Evolutionary conservation across 2,329 filamentous ascomycete species (phyloP).

Genomic region (Colletotrichum siamense): DNA sequence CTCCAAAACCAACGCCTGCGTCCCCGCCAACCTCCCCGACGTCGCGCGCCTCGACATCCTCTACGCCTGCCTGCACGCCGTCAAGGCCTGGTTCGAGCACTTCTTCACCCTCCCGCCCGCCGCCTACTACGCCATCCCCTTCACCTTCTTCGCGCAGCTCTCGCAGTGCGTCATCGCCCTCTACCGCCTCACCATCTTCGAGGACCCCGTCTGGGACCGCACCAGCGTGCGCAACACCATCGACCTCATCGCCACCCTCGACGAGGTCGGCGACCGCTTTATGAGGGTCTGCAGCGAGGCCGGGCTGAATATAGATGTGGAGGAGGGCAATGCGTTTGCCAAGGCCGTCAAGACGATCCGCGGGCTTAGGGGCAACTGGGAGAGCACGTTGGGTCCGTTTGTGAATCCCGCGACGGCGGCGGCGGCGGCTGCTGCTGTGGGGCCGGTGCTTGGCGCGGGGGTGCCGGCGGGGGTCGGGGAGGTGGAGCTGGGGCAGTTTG

Average conservation of each 20-base stretch:
- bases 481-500: conserved; percentile 10
- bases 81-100: conserved; percentile 31
- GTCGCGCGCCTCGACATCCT: conserved; percentile 30
- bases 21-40: conserved; percentile 24
- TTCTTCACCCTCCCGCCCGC: conserved; percentile 35
- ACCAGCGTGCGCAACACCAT: conserved; percentile 32
- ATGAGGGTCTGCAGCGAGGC: not conserved
- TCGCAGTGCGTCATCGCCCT: conserved; percentile 36
- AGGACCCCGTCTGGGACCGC: conserved; percentile 45
- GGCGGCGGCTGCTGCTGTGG: conserved; percentile 11
- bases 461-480: not conserved
- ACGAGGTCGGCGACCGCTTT: conserved; percentile 25
- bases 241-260: conserved; percentile 36
- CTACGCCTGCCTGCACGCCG: conserved; percentile 30
- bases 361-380: conserved; percentile 39
- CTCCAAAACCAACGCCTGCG: not conserved
- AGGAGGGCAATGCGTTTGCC: conserved; percentile 34
- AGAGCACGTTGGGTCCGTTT: conserved; percentile 32
- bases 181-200: conserved; percentile 34
- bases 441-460: not conserved
- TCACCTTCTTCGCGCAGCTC: conserved; percentile 38
- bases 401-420: not conserved
- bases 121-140: conserved; percentile 36
- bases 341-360: conserved; percentile 41
- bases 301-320: conserved; percentile 19